Base-by-base conservation (phyloP, 192 early-diverging fungal genomes). In the Coemansia sp. region DNA sequence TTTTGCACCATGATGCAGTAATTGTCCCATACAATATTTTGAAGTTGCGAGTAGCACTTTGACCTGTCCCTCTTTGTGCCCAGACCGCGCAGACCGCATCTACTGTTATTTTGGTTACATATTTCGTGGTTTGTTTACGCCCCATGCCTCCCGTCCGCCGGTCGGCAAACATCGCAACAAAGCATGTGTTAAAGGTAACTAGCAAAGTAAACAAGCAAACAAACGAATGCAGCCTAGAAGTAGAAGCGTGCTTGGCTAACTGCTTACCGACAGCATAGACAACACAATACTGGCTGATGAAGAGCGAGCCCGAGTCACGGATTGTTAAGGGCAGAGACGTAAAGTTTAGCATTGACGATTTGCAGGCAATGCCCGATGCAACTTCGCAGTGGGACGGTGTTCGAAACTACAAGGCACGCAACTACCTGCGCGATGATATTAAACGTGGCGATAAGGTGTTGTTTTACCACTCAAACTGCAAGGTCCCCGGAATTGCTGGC, bases 381-480 rank as follows among this genome's bases (percentile, higher is more conserved):
- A 84, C 71, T 0, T 86, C 86, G n/a, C 75, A 64, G 0, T 93
- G 92, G 92, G 91, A 94, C 52, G 92, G 92, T 8, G 92, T 94
- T 12, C 59, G 92, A 22, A 95, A 90, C 69, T 91, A 85, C 65
- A 90, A 91, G 54, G 93, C 92, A 5, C 83, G 90, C 21, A 95
- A 94, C 62, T 83, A 89, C 21, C 86, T 95, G 88, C 83, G 86
- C 2, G 82, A 87, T 25, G 72, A 82, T 47, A 93, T 93, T 89
- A 89, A 87, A 47, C 36, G 87, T 6, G 89, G 88, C 10, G 89
- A 92, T 49, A 60, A 81, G 9, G 82, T 86, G 19, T 68, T 95
- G 1, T 95, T 91, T 62, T 95, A 95, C 75, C 92, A 94, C 60
- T 92, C 90, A 9, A 95, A 93, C 65, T 92, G 91, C 76, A 91